Conservation (phyloP, 2,329 filamentous ascomycete species). For the Penicillium concentricum region DNA sequence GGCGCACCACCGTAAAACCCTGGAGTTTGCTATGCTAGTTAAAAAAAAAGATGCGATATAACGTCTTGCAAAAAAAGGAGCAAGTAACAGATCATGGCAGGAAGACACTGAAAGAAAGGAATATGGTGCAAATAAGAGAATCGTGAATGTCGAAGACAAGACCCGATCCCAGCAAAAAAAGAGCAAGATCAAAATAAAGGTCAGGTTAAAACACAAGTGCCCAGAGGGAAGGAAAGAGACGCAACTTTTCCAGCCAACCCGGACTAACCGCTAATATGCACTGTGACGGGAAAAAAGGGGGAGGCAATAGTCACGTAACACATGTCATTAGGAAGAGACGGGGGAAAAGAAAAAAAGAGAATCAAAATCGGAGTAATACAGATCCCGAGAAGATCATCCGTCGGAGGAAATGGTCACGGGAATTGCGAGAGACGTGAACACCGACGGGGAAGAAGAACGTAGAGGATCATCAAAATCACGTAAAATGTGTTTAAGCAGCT, state of each 20-base stretch:
- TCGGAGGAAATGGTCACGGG: conserved; percentile 7
- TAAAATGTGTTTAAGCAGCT: conserved; percentile 36
- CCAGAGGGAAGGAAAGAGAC: conserved; percentile 31
- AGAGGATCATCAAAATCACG: conserved; percentile 11
- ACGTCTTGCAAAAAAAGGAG: conserved; percentile 1
- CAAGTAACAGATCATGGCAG: conserved; percentile 9
- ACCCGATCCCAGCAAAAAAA: conserved; percentile 15
- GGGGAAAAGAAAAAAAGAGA: conserved; percentile 15
- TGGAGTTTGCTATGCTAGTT: conserved; percentile 41
- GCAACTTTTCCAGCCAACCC: conserved; percentile 38
- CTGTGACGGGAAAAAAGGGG: conserved; percentile 31
- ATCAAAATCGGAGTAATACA: conserved; percentile 39
- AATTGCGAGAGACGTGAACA: not conserved
- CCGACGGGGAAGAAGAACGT: conserved; percentile 6
- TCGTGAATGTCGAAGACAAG: conserved; percentile 12
- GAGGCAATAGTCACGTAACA: conserved; percentile 36
- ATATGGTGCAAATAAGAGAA: conserved; percentile 26
- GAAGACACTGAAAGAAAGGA: conserved; percentile 18
- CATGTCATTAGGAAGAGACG: conserved; percentile 38
- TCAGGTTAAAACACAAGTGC: conserved; percentile 25
- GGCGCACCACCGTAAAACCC: conserved; percentile 22
- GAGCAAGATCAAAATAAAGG: conserved; percentile 18
- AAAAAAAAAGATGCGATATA: conserved; percentile 26
- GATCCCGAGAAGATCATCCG: conserved; percentile 29
- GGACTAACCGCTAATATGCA: conserved; percentile 44